A percentile compares a stretch with the other conserved stretches of the same genome.
Conservation (phyloP, 345 rosid genomes). For the Eutrema heterophyllum region DNA sequence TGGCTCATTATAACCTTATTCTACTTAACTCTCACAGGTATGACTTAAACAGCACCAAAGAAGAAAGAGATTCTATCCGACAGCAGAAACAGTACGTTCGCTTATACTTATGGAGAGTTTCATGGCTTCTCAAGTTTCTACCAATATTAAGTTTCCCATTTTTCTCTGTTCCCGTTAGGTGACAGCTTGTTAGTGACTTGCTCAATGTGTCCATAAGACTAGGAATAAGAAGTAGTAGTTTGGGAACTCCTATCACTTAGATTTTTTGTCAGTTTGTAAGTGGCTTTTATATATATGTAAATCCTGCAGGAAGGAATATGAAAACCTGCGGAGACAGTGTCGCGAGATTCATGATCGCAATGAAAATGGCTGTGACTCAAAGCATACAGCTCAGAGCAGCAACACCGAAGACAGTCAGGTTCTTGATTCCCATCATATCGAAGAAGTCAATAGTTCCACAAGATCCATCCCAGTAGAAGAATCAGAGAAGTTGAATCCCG, state of each 20-base stretch:
- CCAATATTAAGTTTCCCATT: background rate
- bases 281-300: background rate
- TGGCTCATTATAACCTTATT: background rate
- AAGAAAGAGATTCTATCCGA: constrained; percentile 53
- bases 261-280: background rate
- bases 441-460: constrained; percentile 36
- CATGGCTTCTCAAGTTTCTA: constrained; percentile 12
- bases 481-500: constrained; percentile 26
- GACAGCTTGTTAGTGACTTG: constrained; percentile 12
- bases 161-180: constrained; percentile 6
- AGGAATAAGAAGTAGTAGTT: constrained; percentile 3
- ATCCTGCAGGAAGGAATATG: constrained; percentile 62
- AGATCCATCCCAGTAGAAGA: constrained; percentile 35
- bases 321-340: constrained; percentile 59
- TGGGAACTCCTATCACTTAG: background rate
- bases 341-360: constrained; percentile 33
- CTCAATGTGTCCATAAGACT: background rate
- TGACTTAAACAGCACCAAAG: constrained; percentile 59
- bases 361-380: constrained; percentile 38
- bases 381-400: constrained; percentile 38
- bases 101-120: constrained; percentile 1
- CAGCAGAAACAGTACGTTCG: constrained; percentile 53
- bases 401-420: constrained; percentile 46
- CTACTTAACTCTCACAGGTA: constrained; percentile 43
- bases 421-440: constrained; percentile 41